Conservation (phyloP, 2,329 filamentous ascomycete species). For the Xylariaceae sp. region DNA sequence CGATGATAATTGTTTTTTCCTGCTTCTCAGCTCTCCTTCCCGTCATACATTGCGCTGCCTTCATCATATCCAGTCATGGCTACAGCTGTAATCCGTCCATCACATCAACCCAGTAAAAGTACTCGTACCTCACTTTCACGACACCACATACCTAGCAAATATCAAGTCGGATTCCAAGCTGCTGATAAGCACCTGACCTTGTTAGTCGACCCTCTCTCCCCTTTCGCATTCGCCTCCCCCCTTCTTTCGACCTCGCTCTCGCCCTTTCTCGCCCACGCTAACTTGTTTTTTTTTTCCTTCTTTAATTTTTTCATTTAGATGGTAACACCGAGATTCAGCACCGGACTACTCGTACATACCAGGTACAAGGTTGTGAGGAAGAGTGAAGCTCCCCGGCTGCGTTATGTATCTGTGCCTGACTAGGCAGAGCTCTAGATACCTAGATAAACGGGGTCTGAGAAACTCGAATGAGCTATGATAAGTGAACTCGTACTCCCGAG, state of each 20-base stretch:
- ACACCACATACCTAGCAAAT: not conserved
- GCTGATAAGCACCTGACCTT: not conserved
- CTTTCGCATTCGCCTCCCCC: not conserved
- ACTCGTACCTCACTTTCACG: too few relatives aligned
- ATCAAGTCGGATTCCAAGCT: not conserved
- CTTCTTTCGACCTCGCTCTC: too few relatives aligned
- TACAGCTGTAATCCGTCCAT: not conserved
- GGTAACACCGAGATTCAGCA: not conserved
- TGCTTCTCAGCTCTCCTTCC: not conserved
- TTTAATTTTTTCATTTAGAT: not conserved
- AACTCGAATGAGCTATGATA: not conserved
- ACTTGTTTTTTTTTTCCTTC: not conserved
- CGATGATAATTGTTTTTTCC: not conserved
- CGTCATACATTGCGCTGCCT: not conserved
- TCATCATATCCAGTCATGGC: not conserved
- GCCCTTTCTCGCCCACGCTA: not conserved
- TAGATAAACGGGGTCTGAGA: not conserved
- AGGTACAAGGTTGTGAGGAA: not conserved
- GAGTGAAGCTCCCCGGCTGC: not conserved
- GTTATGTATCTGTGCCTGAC: not conserved
- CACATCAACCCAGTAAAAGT: too few relatives aligned
- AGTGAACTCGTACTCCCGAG: not conserved
- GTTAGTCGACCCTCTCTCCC: conserved; percentile 1
- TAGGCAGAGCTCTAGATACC: not conserved
- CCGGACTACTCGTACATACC: not conserved